These are phyloP conservation scores for Gossypium herbaceum DNA, from an alignment of 345 rosid species.

Conservation along the genomic window DNA sequence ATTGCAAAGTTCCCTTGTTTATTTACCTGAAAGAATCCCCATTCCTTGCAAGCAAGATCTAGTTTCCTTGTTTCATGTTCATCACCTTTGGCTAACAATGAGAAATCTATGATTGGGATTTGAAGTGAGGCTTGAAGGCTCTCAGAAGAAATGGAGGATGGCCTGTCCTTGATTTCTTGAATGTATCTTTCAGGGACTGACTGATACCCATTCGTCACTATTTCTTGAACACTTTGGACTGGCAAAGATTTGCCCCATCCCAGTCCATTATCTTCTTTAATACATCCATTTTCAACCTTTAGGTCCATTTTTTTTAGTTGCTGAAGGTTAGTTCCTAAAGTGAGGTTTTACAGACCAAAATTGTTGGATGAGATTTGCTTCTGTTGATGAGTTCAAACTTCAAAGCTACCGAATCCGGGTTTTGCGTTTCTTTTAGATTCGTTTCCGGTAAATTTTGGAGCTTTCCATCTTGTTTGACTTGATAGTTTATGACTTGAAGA, in stretches of 20 bases:
- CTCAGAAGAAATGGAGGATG: not conserved
- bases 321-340: not conserved
- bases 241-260: not conserved
- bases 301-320: not conserved
- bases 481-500: no score
- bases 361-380: not conserved
- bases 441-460: not conserved
- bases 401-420: not conserved
- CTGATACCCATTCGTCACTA: not conserved
- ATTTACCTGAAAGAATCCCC: conserved; percentile 31
- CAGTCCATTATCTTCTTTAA: not conserved
- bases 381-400: not conserved
- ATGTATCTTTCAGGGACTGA: not conserved
- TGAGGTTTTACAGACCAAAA: not conserved
- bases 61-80: conserved; percentile 21
- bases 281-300: not conserved
- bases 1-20: not conserved
- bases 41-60: conserved; percentile 28
- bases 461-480: not conserved
- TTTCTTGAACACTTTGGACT: not conserved
- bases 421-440: not conserved
- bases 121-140: not conserved
- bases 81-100: conserved; percentile 23
- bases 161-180: not conserved
- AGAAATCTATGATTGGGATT: conserved; percentile 18